These are phyloP conservation scores for Cicer chorassanicum DNA, from an alignment of 306 rosid genomes.

Conservation along the genomic window DNA sequence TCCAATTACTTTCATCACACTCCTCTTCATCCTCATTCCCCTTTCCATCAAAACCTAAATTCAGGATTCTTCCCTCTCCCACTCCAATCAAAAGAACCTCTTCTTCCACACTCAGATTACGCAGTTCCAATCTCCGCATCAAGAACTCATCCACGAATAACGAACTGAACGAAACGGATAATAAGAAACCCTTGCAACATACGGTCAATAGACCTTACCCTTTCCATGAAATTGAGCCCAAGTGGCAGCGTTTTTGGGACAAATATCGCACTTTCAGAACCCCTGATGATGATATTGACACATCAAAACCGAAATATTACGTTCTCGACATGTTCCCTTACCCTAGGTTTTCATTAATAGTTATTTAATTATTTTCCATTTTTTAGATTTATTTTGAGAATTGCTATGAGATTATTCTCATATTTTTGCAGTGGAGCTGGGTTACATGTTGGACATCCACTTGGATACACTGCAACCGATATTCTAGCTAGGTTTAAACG, in stretches of 20 bases:
- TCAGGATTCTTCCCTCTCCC: slow-evolving; percentile 39
- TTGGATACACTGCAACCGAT: slow-evolving; percentile 93
- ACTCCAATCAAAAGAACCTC: slow-evolving; percentile 12
- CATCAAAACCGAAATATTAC: slow-evolving; percentile 85
- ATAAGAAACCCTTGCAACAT: slow-evolving; percentile 48
- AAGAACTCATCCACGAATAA: slow-evolving; percentile 44
- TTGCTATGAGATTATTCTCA: not conserved
- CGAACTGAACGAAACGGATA: slow-evolving; percentile 39
- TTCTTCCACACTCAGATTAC: slow-evolving; percentile 43
- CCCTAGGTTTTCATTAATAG: slow-evolving; percentile 69
- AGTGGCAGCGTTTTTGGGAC: slow-evolving; percentile 93
- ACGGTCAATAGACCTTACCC: slow-evolving; percentile 67
- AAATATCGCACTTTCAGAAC: slow-evolving; percentile 74
- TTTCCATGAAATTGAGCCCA: slow-evolving; percentile 76
- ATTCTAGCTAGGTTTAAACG: slow-evolving; percentile 91
- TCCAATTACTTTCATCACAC: slow-evolving; percentile 37
- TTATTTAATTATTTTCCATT: not conserved
- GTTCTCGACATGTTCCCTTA: slow-evolving; percentile 98
- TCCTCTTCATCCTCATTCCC: slow-evolving; percentile 29
- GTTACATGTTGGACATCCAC: slow-evolving; percentile 94
- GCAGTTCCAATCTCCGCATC: slow-evolving; percentile 18
- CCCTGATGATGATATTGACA: slow-evolving; percentile 83
- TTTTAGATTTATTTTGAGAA: slow-evolving; percentile 21
- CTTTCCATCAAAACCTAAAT: slow-evolving; percentile 37
- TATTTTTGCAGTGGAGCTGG: slow-evolving; percentile 83